Percentiles rank a stretch among this genome's conserved stretches.
Evolutionary conservation across 441 rosid genomes (phyloP).

Genomic region (Melastoma candidum): DNA sequence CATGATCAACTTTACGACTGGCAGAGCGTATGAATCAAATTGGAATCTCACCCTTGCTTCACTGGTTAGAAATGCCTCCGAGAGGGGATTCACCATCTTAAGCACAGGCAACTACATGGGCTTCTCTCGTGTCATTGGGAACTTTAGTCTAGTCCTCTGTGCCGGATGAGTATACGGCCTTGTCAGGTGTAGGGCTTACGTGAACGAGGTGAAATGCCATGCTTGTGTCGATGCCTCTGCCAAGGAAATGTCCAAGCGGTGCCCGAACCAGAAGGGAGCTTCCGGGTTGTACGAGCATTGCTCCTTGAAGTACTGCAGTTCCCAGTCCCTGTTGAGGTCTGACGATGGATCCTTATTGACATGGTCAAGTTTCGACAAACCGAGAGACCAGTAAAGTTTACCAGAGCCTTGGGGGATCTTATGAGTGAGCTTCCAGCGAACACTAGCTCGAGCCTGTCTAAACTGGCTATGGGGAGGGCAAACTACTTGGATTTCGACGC

Average conservation of each 20-base stretch:
- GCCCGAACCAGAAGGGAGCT: constrained; percentile 22
- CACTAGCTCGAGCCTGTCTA: constrained; percentile 17
- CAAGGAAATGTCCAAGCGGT: constrained; percentile 9
- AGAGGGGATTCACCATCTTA: constrained; percentile 9
- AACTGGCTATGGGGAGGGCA: constrained; percentile 16
- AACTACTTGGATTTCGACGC: constrained; percentile 1
- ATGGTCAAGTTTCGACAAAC: neutral
- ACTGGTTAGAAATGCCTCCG: constrained; percentile 21
- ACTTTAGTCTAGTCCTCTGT: too few relatives aligned
- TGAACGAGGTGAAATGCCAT: constrained; percentile 17
- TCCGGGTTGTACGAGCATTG: constrained; percentile 11
- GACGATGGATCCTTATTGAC: neutral
- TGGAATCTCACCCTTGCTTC: constrained; percentile 16
- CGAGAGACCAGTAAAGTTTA: constrained; percentile 6
- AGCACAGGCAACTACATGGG: constrained; percentile 7
- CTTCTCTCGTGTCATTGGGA: too few relatives aligned
- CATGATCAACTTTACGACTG: constrained; percentile 13
- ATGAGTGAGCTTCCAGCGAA: constrained; percentile 4
- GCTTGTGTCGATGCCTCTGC: constrained; percentile 10
- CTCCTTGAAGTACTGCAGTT: constrained; percentile 14
- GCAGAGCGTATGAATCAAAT: constrained; percentile 13
- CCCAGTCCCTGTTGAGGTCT: constrained; percentile 13
- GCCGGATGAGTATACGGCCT: constrained; percentile 23
- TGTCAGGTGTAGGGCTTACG: constrained; percentile 18
- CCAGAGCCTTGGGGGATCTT: constrained; percentile 11